These are phyloP conservation scores for Boletus sensibilis DNA, from an alignment of 768 basidiomycete genomes.

Conservation along the genomic window DNA sequence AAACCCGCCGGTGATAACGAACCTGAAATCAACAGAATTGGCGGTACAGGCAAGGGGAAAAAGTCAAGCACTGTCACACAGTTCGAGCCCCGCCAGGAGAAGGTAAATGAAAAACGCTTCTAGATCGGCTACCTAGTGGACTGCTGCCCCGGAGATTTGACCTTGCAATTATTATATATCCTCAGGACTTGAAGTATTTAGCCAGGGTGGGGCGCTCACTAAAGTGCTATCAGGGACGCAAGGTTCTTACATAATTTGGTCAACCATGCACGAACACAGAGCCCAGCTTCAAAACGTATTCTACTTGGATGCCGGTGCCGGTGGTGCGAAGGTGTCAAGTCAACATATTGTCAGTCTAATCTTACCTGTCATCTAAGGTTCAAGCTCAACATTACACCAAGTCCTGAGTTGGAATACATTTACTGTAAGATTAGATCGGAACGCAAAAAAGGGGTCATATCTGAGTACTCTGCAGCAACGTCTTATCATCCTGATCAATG, in stretches of 20 bases:
- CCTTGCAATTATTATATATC: neutral
- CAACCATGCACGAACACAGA: neutral
- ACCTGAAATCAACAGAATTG: neutral
- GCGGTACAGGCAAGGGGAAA: neutral
- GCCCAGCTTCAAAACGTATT: neutral
- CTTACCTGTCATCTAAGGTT: neutral
- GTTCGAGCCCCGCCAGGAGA: neutral
- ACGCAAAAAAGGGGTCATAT: neutral
- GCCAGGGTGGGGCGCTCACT: neutral
- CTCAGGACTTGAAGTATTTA: neutral
- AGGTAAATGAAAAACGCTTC: neutral
- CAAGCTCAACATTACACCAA: too few species aligned
- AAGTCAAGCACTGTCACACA: too few species aligned
- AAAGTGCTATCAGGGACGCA: neutral
- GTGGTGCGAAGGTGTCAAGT: too few species aligned
- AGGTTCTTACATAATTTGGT: too few species aligned
- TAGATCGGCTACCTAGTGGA: neutral
- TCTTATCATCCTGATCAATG: neutral
- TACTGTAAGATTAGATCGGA: neutral
- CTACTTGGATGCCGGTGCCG: too few species aligned
- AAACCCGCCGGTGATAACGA: neutral
- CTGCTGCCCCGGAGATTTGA: too few species aligned
- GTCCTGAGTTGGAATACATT: neutral
- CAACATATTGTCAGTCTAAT: neutral
- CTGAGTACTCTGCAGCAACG: neutral